Evolutionary conservation across 1,139 yeast genomes (phyloP), one percentile per base, ranked within the genome.

Genomic region (Magnusiomyces tetraspermus): DNA sequence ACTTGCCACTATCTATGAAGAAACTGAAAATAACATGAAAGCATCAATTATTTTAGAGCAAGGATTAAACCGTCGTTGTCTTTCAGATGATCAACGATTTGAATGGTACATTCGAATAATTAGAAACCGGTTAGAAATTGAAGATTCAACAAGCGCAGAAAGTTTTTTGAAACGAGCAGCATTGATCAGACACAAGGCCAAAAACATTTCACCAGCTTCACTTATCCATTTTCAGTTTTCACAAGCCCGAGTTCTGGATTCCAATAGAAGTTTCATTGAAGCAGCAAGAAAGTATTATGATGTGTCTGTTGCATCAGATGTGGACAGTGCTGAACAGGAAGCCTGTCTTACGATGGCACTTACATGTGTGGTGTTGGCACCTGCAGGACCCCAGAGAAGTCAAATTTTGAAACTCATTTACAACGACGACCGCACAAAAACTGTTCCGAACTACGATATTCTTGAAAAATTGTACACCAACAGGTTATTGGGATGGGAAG

Each of bases 341-440:
- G 58, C 55, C 3, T 66, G 70, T 53, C 58, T 68, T n/a, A 56
- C 58, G n/a, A 65, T 64, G 15, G 70, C 71, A 1, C 61, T 66
- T 5, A 58, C 63, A 1, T 66, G 71, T 49, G 63, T 63, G 1
- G 58, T 68, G 5, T 58, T 68, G 50, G 63, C 69, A 10, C 71
- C 71, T 1, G 71, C 72, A 0, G 71, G 72, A 0, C 72, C 71
- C 0, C 54, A 60, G 22, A 56, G 71, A n/a, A 57, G 65, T 6
- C 63, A 66, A n/a, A 57, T 66, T 23, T 59, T 68, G 28, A 59
- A 63, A 6, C 55, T 62, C 23, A 54, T 68, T 11, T 62, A 63
- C 55, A 66, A 61, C 38, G 71, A 68, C 53, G 70, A 66, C 24
- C 56, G 71, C 23, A 55, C 66, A 3, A 58, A 55, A 15, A 56